These are phyloP conservation scores for Lactifluus echinatus DNA, from an alignment of 768 basidiomycete species.

Conservation along the genomic window DNA sequence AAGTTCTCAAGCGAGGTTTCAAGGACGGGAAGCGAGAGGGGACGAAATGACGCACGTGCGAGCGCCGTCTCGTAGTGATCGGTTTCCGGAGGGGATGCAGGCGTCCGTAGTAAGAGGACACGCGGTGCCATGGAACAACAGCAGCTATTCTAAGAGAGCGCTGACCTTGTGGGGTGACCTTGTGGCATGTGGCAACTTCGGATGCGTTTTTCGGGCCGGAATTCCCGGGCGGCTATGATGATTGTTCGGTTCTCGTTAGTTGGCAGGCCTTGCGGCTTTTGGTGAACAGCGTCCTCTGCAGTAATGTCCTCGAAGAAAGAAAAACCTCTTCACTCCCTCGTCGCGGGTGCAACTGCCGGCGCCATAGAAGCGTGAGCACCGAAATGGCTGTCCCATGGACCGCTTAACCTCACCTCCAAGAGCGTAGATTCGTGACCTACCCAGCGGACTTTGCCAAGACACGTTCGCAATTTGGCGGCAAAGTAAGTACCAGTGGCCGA, in stretches of 20 bases:
- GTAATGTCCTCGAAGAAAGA: constrained; percentile 56
- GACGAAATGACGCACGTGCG: constrained; percentile 36
- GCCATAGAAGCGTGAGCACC: constrained; percentile 78
- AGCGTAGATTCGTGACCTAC: constrained; percentile 69
- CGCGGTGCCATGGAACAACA: constrained; percentile 14
- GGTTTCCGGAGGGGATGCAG: constrained; percentile 25
- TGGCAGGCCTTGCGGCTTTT: too few species aligned
- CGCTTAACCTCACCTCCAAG: constrained; percentile 32
- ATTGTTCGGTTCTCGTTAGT: not conserved
- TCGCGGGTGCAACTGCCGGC: constrained; percentile 89
- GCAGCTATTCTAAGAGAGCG: too few species aligned
- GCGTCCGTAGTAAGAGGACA: constrained; percentile 38
- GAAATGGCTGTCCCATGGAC: not conserved
- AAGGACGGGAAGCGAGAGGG: constrained; percentile 61
- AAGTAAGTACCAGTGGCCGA: too few species aligned
- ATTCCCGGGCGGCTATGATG: too few species aligned
- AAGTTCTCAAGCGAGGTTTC: constrained; percentile 54
- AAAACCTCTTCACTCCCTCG: constrained; percentile 76
- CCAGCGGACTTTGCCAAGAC: constrained; percentile 94
- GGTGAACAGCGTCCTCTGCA: not conserved
- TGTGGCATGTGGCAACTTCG: too few species aligned
- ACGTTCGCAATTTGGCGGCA: constrained; percentile 81
- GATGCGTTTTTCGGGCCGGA: not conserved
- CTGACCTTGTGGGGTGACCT: too few species aligned
- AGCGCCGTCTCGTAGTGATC: constrained; percentile 59